Conservation (phyloP, 352 stramenopile species). For the Phytophthora tentaculata region DNA sequence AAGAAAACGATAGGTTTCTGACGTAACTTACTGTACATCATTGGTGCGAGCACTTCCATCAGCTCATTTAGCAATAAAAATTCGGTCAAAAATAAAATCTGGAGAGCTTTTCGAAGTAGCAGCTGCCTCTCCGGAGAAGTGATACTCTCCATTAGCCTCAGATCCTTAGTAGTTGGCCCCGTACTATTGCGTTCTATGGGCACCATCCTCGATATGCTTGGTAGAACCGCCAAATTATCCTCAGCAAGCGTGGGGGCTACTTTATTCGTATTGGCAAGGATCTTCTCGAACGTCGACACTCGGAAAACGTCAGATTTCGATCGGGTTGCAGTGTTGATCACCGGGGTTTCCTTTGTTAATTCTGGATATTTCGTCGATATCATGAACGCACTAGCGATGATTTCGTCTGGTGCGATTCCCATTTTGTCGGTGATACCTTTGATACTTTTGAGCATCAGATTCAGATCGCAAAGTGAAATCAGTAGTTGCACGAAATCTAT, state of each 20-base stretch:
- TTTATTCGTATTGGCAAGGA: not conserved
- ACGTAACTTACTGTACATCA: constrained; percentile 33
- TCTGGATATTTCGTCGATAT: constrained; percentile 17
- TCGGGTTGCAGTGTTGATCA: not conserved
- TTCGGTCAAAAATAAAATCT: constrained; percentile 40
- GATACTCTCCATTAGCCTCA: constrained; percentile 3
- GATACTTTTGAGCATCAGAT: constrained; percentile 21
- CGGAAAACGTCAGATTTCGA: constrained; percentile 17
- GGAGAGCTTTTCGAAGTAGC: constrained; percentile 27
- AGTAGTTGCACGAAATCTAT: constrained; percentile 41
- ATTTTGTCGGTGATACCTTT: constrained; percentile 16
- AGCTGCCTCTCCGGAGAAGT: constrained; percentile 4
- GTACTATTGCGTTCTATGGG: not conserved
- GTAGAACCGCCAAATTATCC: not conserved
- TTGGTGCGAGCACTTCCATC: constrained; percentile 38
- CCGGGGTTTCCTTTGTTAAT: not conserved
- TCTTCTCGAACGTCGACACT: constrained; percentile 4
- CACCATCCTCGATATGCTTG: not conserved
- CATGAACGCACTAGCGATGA: constrained; percentile 6
- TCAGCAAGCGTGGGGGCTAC: constrained; percentile 1
- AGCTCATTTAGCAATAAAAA: constrained; percentile 42
- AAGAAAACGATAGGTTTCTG: too few species aligned
- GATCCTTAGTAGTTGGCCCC: not conserved
- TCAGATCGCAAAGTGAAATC: constrained; percentile 34
- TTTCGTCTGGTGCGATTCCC: constrained; percentile 5